Evolutionary conservation across 2,329 filamentous ascomycete species (phyloP).

Genomic region (Keithomyces neogunnii): DNA sequence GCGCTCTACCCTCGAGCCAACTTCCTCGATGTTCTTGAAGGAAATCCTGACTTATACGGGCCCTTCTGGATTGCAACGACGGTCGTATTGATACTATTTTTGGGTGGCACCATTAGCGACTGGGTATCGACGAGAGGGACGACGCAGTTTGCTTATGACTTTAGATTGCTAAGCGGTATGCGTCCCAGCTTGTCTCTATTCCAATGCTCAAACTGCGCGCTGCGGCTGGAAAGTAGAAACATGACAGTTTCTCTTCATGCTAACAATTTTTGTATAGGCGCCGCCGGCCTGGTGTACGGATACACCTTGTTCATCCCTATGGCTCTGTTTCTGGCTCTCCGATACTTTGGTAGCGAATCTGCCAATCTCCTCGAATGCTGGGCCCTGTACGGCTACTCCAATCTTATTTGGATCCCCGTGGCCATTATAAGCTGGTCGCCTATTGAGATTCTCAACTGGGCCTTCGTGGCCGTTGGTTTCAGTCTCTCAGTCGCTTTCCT

Average conservation of each 20-base stretch:
- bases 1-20: slow-evolving; percentile 87
- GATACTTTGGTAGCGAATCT: slow-evolving; percentile 91
- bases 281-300: slow-evolving; percentile 88
- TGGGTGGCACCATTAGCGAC: slow-evolving; percentile 90
- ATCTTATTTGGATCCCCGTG: slow-evolving; percentile 95
- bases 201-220: neutral
- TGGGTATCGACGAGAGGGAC: slow-evolving; percentile 66
- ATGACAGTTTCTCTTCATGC: neutral
- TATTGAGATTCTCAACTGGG: slow-evolving; percentile 80
- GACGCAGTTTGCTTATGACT: slow-evolving; percentile 82
- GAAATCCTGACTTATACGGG: slow-evolving; percentile 93
- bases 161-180: slow-evolving; percentile 73
- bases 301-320: slow-evolving; percentile 86
- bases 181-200: slow-evolving; percentile 5
- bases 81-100: slow-evolving; percentile 88
- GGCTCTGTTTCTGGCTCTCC: slow-evolving; percentile 76
- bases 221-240: neutral
- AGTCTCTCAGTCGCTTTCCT: slow-evolving; percentile 76
- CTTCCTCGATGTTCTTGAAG: slow-evolving; percentile 94
- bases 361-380: slow-evolving; percentile 93
- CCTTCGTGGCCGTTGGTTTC: slow-evolving; percentile 83
- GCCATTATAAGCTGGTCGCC: slow-evolving; percentile 87
- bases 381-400: slow-evolving; percentile 92
- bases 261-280: slow-evolving; percentile 38
- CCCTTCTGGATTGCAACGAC: slow-evolving; percentile 99